phyloP scores from a whole-genome alignment of 192 early-diverging fungal genomes.

The Entomortierella lignicola region DNA sequence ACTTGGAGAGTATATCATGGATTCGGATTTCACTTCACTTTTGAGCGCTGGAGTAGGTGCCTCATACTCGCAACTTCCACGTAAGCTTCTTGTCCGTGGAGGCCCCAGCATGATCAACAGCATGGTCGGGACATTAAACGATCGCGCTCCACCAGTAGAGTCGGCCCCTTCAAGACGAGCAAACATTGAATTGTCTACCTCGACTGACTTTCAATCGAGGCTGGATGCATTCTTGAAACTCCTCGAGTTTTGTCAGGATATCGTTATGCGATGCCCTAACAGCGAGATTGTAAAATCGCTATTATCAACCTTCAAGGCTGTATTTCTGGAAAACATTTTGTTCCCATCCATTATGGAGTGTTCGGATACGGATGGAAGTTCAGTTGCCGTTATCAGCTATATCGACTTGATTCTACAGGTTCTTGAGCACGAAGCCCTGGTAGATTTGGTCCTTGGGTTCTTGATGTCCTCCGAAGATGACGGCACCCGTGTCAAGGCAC shows the following conservation, averaged over 20 bases:
- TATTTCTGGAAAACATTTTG: conserved; percentile 89
- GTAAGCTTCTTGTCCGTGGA: conserved; percentile 72
- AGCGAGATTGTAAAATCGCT: conserved; percentile 68
- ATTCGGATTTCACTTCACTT: conserved; percentile 85
- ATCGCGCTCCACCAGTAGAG: conserved; percentile 54
- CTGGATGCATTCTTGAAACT: conserved; percentile 76
- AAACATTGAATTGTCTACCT: conserved; percentile 67
- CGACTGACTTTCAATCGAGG: conserved; percentile 70
- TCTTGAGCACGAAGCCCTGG: conserved; percentile 79
- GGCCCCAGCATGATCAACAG: conserved; percentile 53
- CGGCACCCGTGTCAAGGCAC: conserved; percentile 3
- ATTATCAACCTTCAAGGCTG: conserved; percentile 73
- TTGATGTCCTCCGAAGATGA: conserved; percentile 77
- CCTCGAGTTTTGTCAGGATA: conserved; percentile 78
- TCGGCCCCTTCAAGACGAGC: conserved; percentile 24
- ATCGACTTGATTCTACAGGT: conserved; percentile 85
- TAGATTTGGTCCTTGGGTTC: conserved; percentile 80
- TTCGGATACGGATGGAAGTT: conserved; percentile 92
- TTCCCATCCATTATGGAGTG: conserved; percentile 87
- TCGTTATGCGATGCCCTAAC: conserved; percentile 78
- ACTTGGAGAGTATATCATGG: conserved; percentile 83
- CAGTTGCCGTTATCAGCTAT: conserved; percentile 90
- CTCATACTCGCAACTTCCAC: conserved; percentile 90
- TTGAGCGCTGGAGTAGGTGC: conserved; percentile 88
- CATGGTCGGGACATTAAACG: conserved; percentile 55